A percentile compares a stretch with the other conserved stretches of the same genome.
Conservation (phyloP, 164 flowering plant species). For the Vitis rupestris region DNA sequence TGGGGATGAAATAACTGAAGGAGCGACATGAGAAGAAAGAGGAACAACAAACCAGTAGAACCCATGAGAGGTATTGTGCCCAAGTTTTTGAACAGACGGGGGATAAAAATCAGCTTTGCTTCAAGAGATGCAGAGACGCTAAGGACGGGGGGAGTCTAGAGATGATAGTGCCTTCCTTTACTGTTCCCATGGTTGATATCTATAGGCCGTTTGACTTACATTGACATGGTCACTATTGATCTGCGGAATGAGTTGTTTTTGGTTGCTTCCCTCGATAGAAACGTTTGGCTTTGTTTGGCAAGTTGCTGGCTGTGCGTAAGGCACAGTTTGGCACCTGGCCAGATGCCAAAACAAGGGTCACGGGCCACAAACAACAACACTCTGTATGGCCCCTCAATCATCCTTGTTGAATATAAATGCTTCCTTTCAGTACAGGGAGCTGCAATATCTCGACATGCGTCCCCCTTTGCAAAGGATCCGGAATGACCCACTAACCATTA, state of each 20-base stretch:
- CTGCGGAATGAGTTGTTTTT: conserved; percentile 1
- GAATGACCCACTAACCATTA: neutral
- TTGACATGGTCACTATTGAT: neutral
- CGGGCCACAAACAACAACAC: conserved; percentile 11
- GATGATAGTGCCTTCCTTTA: neutral
- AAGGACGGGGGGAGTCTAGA: no score
- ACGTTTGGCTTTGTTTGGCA: conserved; percentile 9
- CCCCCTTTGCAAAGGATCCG: neutral
- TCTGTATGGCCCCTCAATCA: conserved; percentile 1
- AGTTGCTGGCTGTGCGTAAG: neutral
- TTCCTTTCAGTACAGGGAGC: no score
- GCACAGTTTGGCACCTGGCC: conserved; percentile 14
- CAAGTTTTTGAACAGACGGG: neutral
- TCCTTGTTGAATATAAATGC: no score
- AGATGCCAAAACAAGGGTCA: conserved; percentile 15
- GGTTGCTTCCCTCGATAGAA: neutral
- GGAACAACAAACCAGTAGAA: conserved; percentile 15
- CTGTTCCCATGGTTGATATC: neutral
- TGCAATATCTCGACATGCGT: neutral
- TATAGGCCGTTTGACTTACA: neutral
- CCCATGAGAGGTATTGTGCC: conserved; percentile 20
- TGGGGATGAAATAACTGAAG: neutral
- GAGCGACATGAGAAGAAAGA: conserved; percentile 17
- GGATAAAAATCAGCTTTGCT: no score
- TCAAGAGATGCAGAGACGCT: no score